Evolutionary conservation across 495 filamentous ascomycete genomes (phyloP).

Genomic region (Penicillium ucsense): DNA sequence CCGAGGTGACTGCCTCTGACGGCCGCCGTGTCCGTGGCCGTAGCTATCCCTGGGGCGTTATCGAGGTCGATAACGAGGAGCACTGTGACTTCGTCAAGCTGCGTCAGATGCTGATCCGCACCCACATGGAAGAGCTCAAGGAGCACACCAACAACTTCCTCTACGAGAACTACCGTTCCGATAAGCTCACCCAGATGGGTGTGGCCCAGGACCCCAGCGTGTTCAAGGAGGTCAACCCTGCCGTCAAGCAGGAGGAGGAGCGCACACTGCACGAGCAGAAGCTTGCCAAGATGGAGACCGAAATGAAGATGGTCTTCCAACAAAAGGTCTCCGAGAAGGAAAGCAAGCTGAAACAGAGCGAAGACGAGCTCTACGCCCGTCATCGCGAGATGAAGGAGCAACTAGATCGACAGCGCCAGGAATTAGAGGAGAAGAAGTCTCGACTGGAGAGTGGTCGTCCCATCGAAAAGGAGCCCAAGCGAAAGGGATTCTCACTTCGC

Average conservation of each 20-base stretch:
- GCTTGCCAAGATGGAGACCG: slow-evolving; percentile 98
- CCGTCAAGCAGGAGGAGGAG: slow-evolving; percentile 99
- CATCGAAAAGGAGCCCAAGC: slow-evolving; percentile 84
- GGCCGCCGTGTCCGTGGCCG: slow-evolving; percentile 94
- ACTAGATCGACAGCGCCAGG: slow-evolving; percentile 82
- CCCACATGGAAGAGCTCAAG: slow-evolving; percentile 99
- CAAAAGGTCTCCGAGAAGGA: slow-evolving; percentile 99
- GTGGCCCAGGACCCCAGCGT: slow-evolving; percentile 96
- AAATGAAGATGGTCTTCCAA: slow-evolving; percentile 99
- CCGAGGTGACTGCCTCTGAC: slow-evolving; percentile 80
- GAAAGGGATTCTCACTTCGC: slow-evolving; percentile 98
- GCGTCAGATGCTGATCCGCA: slow-evolving; percentile 98
- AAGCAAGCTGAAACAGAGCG: slow-evolving; percentile 97
- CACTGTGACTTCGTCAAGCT: slow-evolving; percentile 99
- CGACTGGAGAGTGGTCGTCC: slow-evolving; percentile 89
- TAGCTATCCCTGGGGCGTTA: slow-evolving; percentile 95
- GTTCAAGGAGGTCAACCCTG: slow-evolving; percentile 99
- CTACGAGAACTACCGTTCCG: slow-evolving; percentile 99
- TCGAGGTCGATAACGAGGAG: slow-evolving; percentile 99
- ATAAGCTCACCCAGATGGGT: slow-evolving; percentile 97
- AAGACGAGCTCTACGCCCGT: slow-evolving; percentile 94
- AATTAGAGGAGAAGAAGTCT: slow-evolving; percentile 95
- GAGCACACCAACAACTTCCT: slow-evolving; percentile 98
- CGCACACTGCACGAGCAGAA: slow-evolving; percentile 97
- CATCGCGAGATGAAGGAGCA: slow-evolving; percentile 99